Percentiles rank a stretch among this genome's conserved stretches.
Evolutionary conservation across 306 rosid genomes (phyloP).

Genomic region (Morella rubra): DNA sequence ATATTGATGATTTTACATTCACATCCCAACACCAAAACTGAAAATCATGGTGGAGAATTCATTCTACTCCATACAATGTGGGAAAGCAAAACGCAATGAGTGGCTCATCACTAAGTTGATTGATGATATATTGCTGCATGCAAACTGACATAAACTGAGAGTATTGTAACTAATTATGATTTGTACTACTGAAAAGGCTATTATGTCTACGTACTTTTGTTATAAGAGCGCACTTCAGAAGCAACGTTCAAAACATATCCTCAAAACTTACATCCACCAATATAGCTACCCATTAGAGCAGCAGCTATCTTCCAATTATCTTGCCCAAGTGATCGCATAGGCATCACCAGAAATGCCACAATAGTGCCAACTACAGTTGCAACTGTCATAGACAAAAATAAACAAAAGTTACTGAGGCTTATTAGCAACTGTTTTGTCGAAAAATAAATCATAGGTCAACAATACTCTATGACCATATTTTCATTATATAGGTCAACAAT

Average conservation of each 20-base stretch:
- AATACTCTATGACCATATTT: background rate
- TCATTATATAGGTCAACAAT: background rate
- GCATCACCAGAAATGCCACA: conserved; percentile 49
- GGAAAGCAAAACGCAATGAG: background rate
- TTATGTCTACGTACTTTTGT: background rate
- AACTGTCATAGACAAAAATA: conserved; percentile 29
- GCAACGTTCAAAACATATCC: background rate
- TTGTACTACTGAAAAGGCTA: background rate
- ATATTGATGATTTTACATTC: background rate
- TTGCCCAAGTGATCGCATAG: conserved; percentile 55
- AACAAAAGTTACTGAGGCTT: conserved; percentile 10
- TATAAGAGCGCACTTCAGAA: conserved; percentile 7
- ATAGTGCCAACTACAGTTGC: conserved; percentile 45
- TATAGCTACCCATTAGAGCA: conserved; percentile 57
- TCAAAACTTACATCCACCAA: conserved; percentile 53
- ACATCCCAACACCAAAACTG: background rate
- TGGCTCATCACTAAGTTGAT: background rate
- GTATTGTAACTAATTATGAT: background rate
- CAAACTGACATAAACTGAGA: background rate
- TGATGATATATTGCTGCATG: background rate
- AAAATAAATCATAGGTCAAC: background rate
- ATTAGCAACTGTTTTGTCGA: background rate
- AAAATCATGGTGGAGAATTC: background rate
- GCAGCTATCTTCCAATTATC: conserved; percentile 60
- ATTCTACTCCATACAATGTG: background rate